Base-by-base conservation (phyloP, 495 filamentous ascomycete species). In the Peziza echinospora region DNA sequence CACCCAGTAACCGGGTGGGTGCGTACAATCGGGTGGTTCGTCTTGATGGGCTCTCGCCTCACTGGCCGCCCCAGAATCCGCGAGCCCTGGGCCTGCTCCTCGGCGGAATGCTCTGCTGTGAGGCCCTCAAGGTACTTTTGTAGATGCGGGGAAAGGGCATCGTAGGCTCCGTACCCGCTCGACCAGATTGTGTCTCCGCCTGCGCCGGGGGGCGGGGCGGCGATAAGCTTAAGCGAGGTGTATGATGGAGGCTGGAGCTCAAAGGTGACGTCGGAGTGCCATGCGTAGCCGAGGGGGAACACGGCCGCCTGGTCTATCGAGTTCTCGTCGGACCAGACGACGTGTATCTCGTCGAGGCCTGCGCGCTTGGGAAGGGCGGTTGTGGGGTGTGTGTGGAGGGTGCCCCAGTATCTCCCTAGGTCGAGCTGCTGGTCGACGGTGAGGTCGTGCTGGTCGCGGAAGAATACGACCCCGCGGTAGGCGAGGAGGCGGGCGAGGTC, bases 141-240 rank as follows among this genome's bases (percentile, higher is more conserved):
- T 67, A 85, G 80, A 19, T 67, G 67, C 0, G 65, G 57, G 0
- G 80, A 84, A 10, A 87, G 68, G 1, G 69, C 59, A 49, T 80
- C 75, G 51, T 84, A 85, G 13, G 78, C 79, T 2, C 71, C 78
- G 46, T 79, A 80, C 49, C 81, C 77, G 3, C 76, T 80, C 0
- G 73, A 70, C 79, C 79, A 84, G 8, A 74, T 71, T 0, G 80
- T 85, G 50, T 84, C 81, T 21, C 82, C 82, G 26, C 82, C 82
- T 7, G 76, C 79, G 8, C 75, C 76, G 4, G 64, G 62, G 1
- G 76, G 69, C 5, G 80, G 80, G 0, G 77, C 79, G 1, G 71
- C 71, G 1, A 84, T 66, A 1, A 84, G 59, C 42, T 79, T 80
- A 26, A 84, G 64, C 5, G 75, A 72, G 5, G 80, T 84, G 55